Percentiles rank a stretch among this genome's conserved stretches.
phyloP scores from a whole-genome alignment of 1,139 yeast species.

The Geotrichum aggregatum region DNA sequence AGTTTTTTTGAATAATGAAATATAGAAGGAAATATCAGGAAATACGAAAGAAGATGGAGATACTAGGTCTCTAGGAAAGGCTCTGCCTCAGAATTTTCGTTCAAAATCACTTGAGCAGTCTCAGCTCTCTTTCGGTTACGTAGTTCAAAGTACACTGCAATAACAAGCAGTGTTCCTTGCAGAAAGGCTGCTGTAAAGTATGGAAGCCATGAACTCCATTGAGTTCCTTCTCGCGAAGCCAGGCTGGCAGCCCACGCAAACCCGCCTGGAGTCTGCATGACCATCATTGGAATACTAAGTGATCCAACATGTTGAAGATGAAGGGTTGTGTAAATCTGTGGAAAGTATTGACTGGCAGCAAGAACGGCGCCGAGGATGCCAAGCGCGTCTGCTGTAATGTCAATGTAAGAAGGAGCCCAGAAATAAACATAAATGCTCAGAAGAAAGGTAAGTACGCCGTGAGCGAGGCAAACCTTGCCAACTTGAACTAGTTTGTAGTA shows the following conservation, averaged over 20 bases:
- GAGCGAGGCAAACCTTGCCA: conserved; percentile 28
- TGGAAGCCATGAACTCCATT: conserved; percentile 87
- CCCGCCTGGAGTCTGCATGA: conserved; percentile 88
- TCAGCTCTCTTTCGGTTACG: conserved; percentile 17
- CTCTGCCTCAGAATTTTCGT: background rate
- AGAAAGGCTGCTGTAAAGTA: conserved; percentile 67
- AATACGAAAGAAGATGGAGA: no score
- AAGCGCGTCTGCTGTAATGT: conserved; percentile 32
- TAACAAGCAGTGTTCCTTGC: conserved; percentile 52
- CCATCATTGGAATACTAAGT: conserved; percentile 75
- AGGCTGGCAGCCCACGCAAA: conserved; percentile 69
- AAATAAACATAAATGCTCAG: conserved; percentile 29
- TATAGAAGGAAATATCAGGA: background rate
- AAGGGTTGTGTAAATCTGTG: conserved; percentile 73
- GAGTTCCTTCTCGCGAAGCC: conserved; percentile 67
- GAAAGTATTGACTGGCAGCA: conserved; percentile 70
- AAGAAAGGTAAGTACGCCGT: conserved; percentile 28
- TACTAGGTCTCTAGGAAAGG: background rate
- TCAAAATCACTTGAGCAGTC: background rate
- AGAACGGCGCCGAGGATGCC: conserved; percentile 56
- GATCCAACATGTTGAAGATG: conserved; percentile 73
- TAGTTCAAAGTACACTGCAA: conserved; percentile 49
- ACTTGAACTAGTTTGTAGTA: conserved; percentile 28
- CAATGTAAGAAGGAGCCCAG: conserved; percentile 22
- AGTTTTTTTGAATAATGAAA: background rate